Evolutionary conservation across 2,329 filamentous ascomycete species (phyloP).

Genomic region (Pseudohalonectria lignicola): DNA sequence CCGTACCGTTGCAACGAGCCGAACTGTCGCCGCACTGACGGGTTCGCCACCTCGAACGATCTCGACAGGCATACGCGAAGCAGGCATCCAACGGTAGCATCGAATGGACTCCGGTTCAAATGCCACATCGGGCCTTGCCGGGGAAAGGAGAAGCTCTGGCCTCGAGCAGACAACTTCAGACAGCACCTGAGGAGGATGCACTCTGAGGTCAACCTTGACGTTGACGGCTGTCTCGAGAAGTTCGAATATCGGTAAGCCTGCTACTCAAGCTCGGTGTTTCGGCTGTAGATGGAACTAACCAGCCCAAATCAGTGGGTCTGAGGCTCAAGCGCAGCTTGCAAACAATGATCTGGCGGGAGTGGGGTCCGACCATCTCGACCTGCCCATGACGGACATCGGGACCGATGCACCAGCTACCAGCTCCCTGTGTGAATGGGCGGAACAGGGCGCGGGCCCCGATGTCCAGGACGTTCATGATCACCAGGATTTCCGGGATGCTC

Average conservation of each 20-base stretch:
- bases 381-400: not conserved
- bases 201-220: conserved; percentile 18
- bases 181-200: conserved; percentile 68
- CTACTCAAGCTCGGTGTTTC: not conserved
- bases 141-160: conserved; percentile 60
- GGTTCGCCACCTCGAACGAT: conserved; percentile 74
- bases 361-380: not conserved
- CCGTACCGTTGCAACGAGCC: conserved; percentile 49
- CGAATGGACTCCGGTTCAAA: conserved; percentile 40
- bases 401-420: not conserved
- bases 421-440: no score
- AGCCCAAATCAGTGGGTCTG: not conserved
- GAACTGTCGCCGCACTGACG: conserved; percentile 47
- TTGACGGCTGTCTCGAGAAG: conserved; percentile 1
- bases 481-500: no score
- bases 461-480: no score
- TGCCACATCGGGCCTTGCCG: conserved; percentile 48
- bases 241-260: not conserved
- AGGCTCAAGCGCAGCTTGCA: not conserved
- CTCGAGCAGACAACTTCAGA: conserved; percentile 76
- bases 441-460: no score
- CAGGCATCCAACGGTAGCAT: conserved; percentile 45
- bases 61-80: conserved; percentile 67
- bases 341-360: conserved; percentile 7
- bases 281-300: not conserved